Evolutionary conservation across 352 stramenopile genomes (phyloP).

Genomic region (Globisporangium nodosum): DNA sequence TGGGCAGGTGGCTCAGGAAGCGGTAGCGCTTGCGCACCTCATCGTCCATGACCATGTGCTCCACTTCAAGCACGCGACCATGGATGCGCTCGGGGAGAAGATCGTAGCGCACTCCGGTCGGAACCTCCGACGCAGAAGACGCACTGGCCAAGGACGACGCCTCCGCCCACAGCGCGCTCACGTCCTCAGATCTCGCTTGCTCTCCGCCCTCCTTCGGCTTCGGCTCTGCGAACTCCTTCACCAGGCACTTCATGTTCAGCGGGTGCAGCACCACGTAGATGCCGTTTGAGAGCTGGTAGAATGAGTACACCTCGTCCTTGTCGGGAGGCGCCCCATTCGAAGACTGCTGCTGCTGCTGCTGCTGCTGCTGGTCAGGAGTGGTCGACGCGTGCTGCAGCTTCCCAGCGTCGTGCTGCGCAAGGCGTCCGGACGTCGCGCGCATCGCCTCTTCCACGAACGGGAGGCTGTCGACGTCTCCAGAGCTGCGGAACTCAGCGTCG

Average conservation of each 20-base stretch:
- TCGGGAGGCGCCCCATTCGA: neutral
- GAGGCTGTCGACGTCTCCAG: slow-evolving; percentile 62
- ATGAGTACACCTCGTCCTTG: slow-evolving; percentile 47
- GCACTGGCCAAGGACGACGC: slow-evolving; percentile 13
- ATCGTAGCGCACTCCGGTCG: slow-evolving; percentile 33
- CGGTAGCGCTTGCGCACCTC: slow-evolving; percentile 79
- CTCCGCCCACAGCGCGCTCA: slow-evolving; percentile 27
- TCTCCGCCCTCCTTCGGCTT: slow-evolving; percentile 7
- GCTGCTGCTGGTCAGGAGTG: neutral
- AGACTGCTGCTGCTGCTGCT: neutral
- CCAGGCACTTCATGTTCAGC: slow-evolving; percentile 86
- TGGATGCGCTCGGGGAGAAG: slow-evolving; percentile 45
- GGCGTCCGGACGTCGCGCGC: slow-evolving; percentile 51
- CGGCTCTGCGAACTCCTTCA: slow-evolving; percentile 66
- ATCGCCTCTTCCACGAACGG: slow-evolving; percentile 81
- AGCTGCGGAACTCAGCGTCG: slow-evolving; percentile 66
- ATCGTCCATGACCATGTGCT: slow-evolving; percentile 86
- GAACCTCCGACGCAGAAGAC: slow-evolving; percentile 2
- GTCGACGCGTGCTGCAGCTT: slow-evolving; percentile 14
- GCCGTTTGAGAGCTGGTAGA: slow-evolving; percentile 83
- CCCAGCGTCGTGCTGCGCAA: slow-evolving; percentile 30
- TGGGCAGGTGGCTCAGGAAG: slow-evolving; percentile 82
- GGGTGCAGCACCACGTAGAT: slow-evolving; percentile 88
- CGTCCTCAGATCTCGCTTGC: slow-evolving; percentile 15
- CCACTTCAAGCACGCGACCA: slow-evolving; percentile 74